Base-by-base conservation (phyloP, 2,329 filamentous ascomycete genomes). In the Nigrospora oryzae region DNA sequence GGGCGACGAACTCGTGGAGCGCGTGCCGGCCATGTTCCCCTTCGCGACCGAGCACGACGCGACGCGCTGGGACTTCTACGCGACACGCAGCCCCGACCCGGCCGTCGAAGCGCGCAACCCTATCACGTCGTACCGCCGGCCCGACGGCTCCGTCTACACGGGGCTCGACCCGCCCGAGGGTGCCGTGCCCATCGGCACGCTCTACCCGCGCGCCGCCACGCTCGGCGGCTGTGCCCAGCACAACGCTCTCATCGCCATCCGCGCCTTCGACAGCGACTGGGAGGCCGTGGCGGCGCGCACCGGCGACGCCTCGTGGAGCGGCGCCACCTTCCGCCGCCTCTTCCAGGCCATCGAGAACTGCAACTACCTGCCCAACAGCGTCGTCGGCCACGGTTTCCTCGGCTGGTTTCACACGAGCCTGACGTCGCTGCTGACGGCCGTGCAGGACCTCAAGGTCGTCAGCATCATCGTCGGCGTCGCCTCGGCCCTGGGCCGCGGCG, bases 201-300 rank as follows among this genome's bases (percentile, higher is more conserved):
- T 69, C 43, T 74, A 74, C 44, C 70, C 70, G 0, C 63, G 70
- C 2, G 64, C 69, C 0, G 68, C 65, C 6, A 67, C 69, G 0
- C 58, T 74, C 0, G 70, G 70, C 7, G 70, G 70, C 0, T 74
- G 70, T 57, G 72, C 75, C 1, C 70, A 73, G 10, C 80, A 84
- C 62, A 79, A 81, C 36, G 77, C 77, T 6, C 59, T 81, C 37
- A 73, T 83, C 40, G 67, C 73, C n/a, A 64, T 81, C 17, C 73
- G 78, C 46, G 79, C 80, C 0, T 70, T 78, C 46, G 67, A 73
- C 43, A 72, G 68, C 23, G 80, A 84, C 58, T 83, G 75, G 61
- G 65, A 78, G 39, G 60, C 28, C 8, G 42, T 48, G 28, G 42
- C 42, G 12, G 19, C 11, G 17, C n/a, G n/a, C n/a, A 45, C 43